These are phyloP conservation scores for Didymella pomorum DNA, from an alignment of 2,329 filamentous ascomycete species.

Conservation along the genomic window DNA sequence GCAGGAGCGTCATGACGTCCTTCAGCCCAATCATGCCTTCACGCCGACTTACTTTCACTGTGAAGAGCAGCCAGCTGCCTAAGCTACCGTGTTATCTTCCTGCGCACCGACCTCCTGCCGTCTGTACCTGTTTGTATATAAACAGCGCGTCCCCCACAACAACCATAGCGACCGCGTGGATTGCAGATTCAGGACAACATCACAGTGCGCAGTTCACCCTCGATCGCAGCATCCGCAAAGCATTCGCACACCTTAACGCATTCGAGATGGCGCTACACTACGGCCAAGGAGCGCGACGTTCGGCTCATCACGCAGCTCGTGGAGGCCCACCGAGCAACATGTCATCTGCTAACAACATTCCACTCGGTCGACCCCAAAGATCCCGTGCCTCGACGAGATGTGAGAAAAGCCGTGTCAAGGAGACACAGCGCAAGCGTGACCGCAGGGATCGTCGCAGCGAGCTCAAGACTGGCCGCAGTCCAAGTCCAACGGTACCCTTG, in stretches of 20 bases:
- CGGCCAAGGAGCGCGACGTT: neutral
- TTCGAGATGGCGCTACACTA: slow-evolving; percentile 8
- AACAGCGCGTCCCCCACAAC: neutral
- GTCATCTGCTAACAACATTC: slow-evolving; percentile 2
- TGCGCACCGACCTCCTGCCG: neutral
- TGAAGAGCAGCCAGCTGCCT: slow-evolving; percentile 1
- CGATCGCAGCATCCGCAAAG: neutral
- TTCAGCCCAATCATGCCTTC: slow-evolving; percentile 5
- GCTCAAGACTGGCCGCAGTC: neutral
- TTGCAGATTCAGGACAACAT: neutral
- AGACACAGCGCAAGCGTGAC: slow-evolving; percentile 9
- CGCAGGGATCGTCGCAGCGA: slow-evolving; percentile 3
- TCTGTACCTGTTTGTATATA: slow-evolving; percentile 11
- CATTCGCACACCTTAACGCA: neutral
- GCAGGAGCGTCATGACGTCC: slow-evolving; percentile 1
- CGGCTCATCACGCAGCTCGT: neutral
- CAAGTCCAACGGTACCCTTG: neutral
- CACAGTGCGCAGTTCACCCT: neutral
- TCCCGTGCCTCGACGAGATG: neutral
- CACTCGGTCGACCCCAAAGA: neutral
- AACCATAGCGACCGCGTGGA: neutral
- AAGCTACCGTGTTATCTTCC: neutral
- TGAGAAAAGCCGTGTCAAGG: slow-evolving; percentile 7
- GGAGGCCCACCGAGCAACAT: neutral
- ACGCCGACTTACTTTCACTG: slow-evolving; percentile 10